phyloP scores from a whole-genome alignment of 2,329 filamentous ascomycete species.

The Microdochium paspali region DNA sequence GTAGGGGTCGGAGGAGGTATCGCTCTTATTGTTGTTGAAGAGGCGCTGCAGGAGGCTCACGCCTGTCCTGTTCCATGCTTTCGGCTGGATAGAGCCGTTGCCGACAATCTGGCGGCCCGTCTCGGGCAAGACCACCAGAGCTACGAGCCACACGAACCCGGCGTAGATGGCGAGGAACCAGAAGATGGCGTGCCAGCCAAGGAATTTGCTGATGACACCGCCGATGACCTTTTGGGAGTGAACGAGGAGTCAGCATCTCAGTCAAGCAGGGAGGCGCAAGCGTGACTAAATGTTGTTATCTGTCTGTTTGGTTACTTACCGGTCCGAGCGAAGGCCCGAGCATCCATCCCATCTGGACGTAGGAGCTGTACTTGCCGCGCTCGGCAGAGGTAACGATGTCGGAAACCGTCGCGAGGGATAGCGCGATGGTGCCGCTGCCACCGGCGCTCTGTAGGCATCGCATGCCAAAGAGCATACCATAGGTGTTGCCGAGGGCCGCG shows the following conservation, averaged over 20 bases:
- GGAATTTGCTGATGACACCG: constrained; percentile 21
- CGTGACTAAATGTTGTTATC: neutral
- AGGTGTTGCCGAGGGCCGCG: constrained; percentile 21
- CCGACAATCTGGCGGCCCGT: constrained; percentile 3
- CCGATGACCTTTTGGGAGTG: constrained; percentile 14
- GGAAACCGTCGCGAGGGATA: constrained; percentile 26
- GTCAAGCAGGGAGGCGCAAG: neutral
- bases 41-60: neutral
- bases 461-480: constrained; percentile 25
- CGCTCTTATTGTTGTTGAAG: constrained; percentile 49
- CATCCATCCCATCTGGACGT: constrained; percentile 20
- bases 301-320: constrained; percentile 7
- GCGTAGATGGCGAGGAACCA: constrained; percentile 27
- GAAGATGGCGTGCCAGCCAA: constrained; percentile 29
- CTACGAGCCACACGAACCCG: constrained; percentile 2
- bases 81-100: constrained; percentile 2
- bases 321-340: constrained; percentile 23
- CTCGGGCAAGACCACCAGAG: neutral
- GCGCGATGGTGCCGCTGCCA: constrained; percentile 31
- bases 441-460: constrained; percentile 31
- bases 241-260: neutral
- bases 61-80: neutral
- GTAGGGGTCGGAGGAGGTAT: constrained; percentile 38
- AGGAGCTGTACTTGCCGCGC: constrained; percentile 28
- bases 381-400: constrained; percentile 26